Evolutionary conservation across 345 rosid genomes (phyloP).

Genomic region (Turnera subulata): DNA sequence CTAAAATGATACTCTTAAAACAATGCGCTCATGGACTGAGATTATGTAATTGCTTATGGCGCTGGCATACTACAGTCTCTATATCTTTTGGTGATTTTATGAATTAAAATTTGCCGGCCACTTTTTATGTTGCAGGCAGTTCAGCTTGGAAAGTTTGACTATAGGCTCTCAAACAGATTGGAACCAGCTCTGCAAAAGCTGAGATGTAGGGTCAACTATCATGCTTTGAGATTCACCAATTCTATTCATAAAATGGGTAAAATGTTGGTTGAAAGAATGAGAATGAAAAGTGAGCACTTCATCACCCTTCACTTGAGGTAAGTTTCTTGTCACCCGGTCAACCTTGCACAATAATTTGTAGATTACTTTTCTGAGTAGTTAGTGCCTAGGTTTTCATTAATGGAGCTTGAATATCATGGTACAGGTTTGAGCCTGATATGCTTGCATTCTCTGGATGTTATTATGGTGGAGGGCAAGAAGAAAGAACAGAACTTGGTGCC

Average conservation of each 20-base stretch:
- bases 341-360: too few relatives aligned
- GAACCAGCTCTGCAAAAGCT: too few relatives aligned
- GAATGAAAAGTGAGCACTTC: too few relatives aligned
- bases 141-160: too few relatives aligned
- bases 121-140: constrained; percentile 42
- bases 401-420: constrained; percentile 9
- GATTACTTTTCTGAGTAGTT: too few relatives aligned
- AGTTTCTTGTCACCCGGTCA: too few relatives aligned
- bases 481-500: constrained; percentile 63
- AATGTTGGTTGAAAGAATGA: neutral
- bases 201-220: too few relatives aligned
- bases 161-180: too few relatives aligned
- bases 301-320: too few relatives aligned
- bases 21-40: neutral
- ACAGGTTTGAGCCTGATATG: constrained; percentile 96
- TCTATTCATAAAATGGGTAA: too few relatives aligned
- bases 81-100: neutral
- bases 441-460: constrained; percentile 96
- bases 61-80: constrained; percentile 3
- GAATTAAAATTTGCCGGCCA: constrained; percentile 3
- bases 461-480: constrained; percentile 87
- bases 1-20: too few relatives aligned
- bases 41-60: neutral
- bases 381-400: constrained; percentile 1
- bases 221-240: too few relatives aligned